These are phyloP conservation scores for Fusarium sp. DNA, from an alignment of 2,329 filamentous ascomycete species.

Conservation along the genomic window DNA sequence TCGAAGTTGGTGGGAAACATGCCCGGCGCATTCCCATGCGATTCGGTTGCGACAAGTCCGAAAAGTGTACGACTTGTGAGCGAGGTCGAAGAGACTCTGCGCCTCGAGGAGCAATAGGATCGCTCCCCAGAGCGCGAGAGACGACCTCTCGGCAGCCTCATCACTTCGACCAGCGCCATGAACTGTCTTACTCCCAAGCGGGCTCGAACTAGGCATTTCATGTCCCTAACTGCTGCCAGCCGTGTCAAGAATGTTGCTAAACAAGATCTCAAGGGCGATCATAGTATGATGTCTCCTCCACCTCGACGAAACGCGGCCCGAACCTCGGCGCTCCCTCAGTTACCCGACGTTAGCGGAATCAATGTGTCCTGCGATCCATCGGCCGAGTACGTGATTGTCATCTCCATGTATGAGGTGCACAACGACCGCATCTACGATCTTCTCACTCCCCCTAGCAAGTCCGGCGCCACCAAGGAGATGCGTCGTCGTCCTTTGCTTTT, in stretches of 20 bases:
- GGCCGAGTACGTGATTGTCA: constrained; percentile 83
- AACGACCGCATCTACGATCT: constrained; percentile 98
- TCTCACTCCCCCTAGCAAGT: constrained; percentile 69
- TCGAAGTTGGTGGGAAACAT: constrained; percentile 34
- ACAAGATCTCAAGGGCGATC: constrained; percentile 58
- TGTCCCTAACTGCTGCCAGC: constrained; percentile 57
- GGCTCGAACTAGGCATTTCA: constrained; percentile 45
- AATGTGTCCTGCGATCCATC: constrained; percentile 65
- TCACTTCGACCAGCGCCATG: constrained; percentile 43
- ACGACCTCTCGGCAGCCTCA: constrained; percentile 24
- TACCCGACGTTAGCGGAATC: constrained; percentile 76
- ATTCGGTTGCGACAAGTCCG: constrained; percentile 45
- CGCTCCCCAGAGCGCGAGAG: constrained; percentile 35
- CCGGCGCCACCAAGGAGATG: constrained; percentile 70
- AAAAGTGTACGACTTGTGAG: constrained; percentile 57
- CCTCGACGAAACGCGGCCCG: constrained; percentile 70
- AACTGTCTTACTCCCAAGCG: constrained; percentile 46
- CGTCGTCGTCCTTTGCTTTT: constrained; percentile 85
- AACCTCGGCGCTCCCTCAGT: constrained; percentile 73
- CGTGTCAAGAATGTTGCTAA: constrained; percentile 59
- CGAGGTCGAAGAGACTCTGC: constrained; percentile 39
- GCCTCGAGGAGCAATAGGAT: constrained; percentile 45
- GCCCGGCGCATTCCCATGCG: constrained; percentile 45
- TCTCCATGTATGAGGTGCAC: constrained; percentile 99
- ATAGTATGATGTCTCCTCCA: constrained; percentile 57